A percentile compares a stretch with the other conserved stretches of the same genome.
These are phyloP conservation scores for Parachlorella kessleri DNA, from an alignment of 139 green algal species.

Conservation along the genomic window DNA sequence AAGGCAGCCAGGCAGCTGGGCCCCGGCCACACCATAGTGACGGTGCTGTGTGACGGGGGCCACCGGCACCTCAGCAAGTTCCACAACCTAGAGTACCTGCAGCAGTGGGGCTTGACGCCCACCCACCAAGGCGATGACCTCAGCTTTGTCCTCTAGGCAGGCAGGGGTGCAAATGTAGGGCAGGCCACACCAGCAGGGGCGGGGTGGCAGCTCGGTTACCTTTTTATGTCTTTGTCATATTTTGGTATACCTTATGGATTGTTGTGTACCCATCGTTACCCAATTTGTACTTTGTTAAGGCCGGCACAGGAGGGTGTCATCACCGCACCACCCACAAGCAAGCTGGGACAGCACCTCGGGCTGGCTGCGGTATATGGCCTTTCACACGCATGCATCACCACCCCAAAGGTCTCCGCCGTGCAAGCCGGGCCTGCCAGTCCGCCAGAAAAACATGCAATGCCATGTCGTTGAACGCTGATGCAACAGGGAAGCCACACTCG, in stretches of 20 bases:
- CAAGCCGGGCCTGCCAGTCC: conserved; percentile 4
- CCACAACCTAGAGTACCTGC: conserved; percentile 81
- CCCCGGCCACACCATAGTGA: conserved; percentile 89
- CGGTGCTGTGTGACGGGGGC: conserved; percentile 91
- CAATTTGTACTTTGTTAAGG: no score
- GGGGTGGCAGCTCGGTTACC: no score
- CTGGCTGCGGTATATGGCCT: no score
- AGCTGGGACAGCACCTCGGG: no score
- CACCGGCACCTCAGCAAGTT: conserved; percentile 90
- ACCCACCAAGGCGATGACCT: conserved; percentile 14
- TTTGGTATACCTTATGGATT: no score
- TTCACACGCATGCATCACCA: no score
- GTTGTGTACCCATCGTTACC: no score
- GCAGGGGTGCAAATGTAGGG: no score
- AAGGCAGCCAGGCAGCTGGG: conserved; percentile 82
- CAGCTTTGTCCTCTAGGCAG: conserved; percentile 41
- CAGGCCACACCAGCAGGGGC: no score
- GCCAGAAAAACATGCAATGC: conserved; percentile 45
- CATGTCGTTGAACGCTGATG: conserved; percentile 62
- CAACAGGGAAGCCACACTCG: conserved; percentile 39
- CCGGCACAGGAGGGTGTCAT: no score
- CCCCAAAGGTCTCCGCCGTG: neutral
- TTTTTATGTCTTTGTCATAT: no score
- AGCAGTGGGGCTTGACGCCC: conserved; percentile 44
- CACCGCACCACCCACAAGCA: no score